Evolutionary conservation across 2,329 filamentous ascomycete genomes (phyloP).

Genomic region (Thielaviopsis euricoi): DNA sequence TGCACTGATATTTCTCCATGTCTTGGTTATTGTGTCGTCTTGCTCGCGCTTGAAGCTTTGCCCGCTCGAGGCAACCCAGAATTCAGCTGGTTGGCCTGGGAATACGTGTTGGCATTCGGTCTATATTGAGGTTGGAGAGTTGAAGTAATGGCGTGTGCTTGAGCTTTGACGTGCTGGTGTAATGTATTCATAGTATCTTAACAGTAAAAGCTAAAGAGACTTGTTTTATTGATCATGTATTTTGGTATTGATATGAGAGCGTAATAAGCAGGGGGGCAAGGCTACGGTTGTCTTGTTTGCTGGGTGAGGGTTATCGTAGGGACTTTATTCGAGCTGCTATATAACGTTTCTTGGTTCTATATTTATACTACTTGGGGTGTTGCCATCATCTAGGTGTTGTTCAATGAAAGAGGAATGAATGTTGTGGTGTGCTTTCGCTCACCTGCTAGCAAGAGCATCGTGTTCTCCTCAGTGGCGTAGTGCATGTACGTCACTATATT

Average conservation of each 20-base stretch:
- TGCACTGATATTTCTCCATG: background rate
- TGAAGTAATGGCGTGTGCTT: background rate
- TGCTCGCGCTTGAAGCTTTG: background rate
- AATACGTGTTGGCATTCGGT: background rate
- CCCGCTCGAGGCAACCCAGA: background rate
- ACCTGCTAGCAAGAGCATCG: too few species aligned
- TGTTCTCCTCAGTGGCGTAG: too few species aligned
- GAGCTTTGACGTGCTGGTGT: slow-evolving; percentile 2
- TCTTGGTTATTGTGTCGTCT: background rate
- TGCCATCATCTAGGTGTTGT: too few species aligned
- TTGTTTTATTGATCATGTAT: background rate
- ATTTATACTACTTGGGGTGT: too few species aligned
- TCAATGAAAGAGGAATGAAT: too few species aligned
- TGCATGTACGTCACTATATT: too few species aligned
- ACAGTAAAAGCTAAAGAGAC: slow-evolving; percentile 8
- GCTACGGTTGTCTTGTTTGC: too few species aligned
- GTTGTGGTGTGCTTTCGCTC: too few species aligned
- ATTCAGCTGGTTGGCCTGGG: background rate
- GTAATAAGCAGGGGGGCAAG: too few species aligned
- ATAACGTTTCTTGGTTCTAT: too few species aligned
- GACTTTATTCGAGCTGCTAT: too few species aligned
- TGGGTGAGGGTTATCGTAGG: too few species aligned
- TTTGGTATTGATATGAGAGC: background rate
- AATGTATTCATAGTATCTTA: slow-evolving; percentile 12
- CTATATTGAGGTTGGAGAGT: background rate